Evolutionary conservation across 2,329 filamentous ascomycete species (phyloP).

Genomic region (Alternaria triticimaculans): DNA sequence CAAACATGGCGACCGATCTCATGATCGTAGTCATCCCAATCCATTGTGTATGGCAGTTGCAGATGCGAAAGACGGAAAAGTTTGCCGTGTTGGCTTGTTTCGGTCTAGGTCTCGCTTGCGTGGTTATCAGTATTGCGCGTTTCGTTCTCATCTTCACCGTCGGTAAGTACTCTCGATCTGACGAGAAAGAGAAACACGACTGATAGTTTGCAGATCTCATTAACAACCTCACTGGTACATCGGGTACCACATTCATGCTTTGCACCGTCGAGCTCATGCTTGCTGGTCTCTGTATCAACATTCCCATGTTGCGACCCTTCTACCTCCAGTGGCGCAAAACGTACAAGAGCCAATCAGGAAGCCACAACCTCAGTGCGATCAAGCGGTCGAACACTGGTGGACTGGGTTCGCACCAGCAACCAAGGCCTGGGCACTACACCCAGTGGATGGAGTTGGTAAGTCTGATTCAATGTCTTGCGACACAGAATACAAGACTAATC

Average conservation of each 20-base stretch:
- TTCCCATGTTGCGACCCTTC: conserved; percentile 31
- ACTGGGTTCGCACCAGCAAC: conserved; percentile 4
- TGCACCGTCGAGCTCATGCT: conserved; percentile 31
- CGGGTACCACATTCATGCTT: conserved; percentile 31
- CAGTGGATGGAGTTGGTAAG: conserved; percentile 33
- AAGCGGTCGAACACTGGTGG: conserved; percentile 16
- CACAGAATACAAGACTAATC: background rate
- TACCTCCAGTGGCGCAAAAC: conserved; percentile 26
- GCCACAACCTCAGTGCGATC: conserved; percentile 6
- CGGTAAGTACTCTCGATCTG: conserved; percentile 4
- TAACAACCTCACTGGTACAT: conserved; percentile 29
- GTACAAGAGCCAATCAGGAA: conserved; percentile 20
- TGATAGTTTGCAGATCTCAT: conserved; percentile 20
- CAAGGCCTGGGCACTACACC: conserved; percentile 20
- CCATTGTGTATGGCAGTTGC: conserved; percentile 23
- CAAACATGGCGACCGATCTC: conserved; percentile 25
- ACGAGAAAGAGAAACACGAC: background rate
- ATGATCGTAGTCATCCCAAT: conserved; percentile 26
- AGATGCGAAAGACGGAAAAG: conserved; percentile 34
- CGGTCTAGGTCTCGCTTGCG: conserved; percentile 25
- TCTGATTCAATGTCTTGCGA: background rate
- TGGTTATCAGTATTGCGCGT: conserved; percentile 27
- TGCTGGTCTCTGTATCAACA: conserved; percentile 31
- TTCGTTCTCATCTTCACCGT: conserved; percentile 29
- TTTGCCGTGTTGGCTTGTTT: conserved; percentile 30